phyloP scores from a whole-genome alignment of 768 basidiomycete species.

The Royoungia palumana region DNA sequence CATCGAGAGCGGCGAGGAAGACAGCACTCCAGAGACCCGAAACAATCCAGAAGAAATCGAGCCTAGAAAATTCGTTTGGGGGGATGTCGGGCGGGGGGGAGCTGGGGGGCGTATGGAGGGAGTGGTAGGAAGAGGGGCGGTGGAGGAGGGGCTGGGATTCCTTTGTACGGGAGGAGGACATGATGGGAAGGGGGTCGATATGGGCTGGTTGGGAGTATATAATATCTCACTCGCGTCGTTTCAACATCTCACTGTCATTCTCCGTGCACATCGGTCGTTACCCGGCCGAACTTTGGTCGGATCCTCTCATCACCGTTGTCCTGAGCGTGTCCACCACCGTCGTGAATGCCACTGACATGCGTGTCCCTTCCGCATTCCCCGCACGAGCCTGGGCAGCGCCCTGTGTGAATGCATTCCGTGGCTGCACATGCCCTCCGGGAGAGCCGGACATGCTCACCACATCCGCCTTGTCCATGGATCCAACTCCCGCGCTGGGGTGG shows the following conservation, averaged over 20 bases:
- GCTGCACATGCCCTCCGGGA: slow-evolving; percentile 8
- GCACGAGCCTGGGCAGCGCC: neutral
- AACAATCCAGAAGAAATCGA: slow-evolving; percentile 68
- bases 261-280: slow-evolving; percentile 29
- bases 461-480: too few species aligned
- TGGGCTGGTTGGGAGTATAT: slow-evolving; percentile 16
- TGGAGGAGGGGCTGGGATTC: slow-evolving; percentile 59
- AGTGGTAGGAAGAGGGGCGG: slow-evolving; percentile 40
- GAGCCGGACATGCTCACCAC: too few species aligned
- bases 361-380: slow-evolving; percentile 10
- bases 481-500: too few species aligned
- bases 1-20: slow-evolving; percentile 82
- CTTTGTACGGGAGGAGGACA: slow-evolving; percentile 36
- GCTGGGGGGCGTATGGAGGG: slow-evolving; percentile 33
- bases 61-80: slow-evolving; percentile 46
- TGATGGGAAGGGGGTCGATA: slow-evolving; percentile 15
- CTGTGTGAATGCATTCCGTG: neutral
- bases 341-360: too few species aligned
- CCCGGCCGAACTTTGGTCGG: slow-evolving; percentile 10
- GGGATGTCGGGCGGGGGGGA: slow-evolving; percentile 19
- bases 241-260: slow-evolving; percentile 26
- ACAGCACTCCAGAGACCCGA: slow-evolving; percentile 80
- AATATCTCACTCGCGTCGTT: slow-evolving; percentile 21
- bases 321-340: too few species aligned
- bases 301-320: too few species aligned